A percentile compares a stretch with the other conserved stretches of the same genome.
Conservation (phyloP, 2,329 filamentous ascomycete species). For the Didymella keratinophila region DNA sequence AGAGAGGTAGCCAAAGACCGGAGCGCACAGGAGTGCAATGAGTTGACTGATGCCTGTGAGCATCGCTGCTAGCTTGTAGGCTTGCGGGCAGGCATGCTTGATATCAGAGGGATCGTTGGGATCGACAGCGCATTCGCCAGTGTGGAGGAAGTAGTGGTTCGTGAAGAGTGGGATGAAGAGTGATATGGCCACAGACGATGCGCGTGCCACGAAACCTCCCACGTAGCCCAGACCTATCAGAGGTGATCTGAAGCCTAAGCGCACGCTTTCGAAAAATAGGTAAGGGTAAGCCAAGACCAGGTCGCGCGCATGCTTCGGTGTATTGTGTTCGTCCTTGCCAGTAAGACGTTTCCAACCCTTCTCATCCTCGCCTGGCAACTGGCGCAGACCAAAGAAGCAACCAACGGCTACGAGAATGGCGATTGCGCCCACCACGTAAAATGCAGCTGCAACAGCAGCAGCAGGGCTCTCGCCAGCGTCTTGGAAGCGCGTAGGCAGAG, state of each 20-base stretch:
- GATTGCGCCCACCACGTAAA: conserved; percentile 82
- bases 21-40: conserved; percentile 82
- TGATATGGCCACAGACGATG: conserved; percentile 93
- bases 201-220: conserved; percentile 92
- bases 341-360: conserved; percentile 69
- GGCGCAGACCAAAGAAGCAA: conserved; percentile 79
- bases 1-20: conserved; percentile 86
- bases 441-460: conserved; percentile 80
- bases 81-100: conserved; percentile 82
- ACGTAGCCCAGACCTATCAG: conserved; percentile 88
- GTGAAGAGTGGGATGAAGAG: conserved; percentile 93
- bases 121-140: conserved; percentile 74
- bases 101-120: conserved; percentile 64
- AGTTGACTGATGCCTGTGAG: conserved; percentile 90
- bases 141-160: conserved; percentile 86
- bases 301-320: conserved; percentile 54
- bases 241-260: conserved; percentile 75
- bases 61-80: conserved; percentile 87
- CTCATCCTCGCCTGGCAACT: conserved; percentile 73
- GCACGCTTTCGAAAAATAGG: conserved; percentile 53
- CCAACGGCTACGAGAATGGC: conserved; percentile 75
- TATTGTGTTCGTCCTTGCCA: conserved; percentile 35
- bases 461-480: conserved; percentile 74
- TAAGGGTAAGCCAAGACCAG: conserved; percentile 64
- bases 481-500: conserved; percentile 82